Evolutionary conservation across 805 yeast species (phyloP).

Genomic region (Metahyphopichia silvanorum): DNA sequence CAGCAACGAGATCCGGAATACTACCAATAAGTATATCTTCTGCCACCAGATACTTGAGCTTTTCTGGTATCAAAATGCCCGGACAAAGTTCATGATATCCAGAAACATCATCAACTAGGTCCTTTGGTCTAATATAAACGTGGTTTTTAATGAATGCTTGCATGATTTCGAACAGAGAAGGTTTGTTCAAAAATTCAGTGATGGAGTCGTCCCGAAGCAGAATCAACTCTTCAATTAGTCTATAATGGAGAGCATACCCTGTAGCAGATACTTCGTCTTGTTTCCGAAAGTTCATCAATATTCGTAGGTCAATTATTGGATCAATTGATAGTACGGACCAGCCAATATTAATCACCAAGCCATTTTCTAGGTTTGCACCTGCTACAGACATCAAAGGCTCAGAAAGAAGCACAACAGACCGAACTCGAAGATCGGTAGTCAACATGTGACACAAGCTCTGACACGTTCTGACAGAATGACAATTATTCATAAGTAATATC

Average conservation of each 20-base stretch:
- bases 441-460: too few relatives aligned
- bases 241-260: conserved; percentile 17
- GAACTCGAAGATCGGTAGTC: conserved; percentile 19
- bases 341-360: conserved; percentile 26
- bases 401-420: conserved; percentile 19
- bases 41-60: conserved; percentile 11
- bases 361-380: conserved; percentile 16
- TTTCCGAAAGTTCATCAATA: conserved; percentile 4
- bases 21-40: conserved; percentile 8
- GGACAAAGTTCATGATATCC: too few relatives aligned
- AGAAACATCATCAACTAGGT: neutral
- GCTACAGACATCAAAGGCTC: conserved; percentile 17
- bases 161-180: conserved; percentile 12
- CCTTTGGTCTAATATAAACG: conserved; percentile 7
- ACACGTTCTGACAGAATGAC: conserved; percentile 10
- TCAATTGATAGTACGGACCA: conserved; percentile 20
- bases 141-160: conserved; percentile 13
- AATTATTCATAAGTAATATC: conserved; percentile 17
- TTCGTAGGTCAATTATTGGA: conserved; percentile 22
- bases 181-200: conserved; percentile 5
- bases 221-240: conserved; percentile 10
- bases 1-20: conserved; percentile 5
- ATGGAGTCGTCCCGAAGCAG: conserved; percentile 8
- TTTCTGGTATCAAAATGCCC: conserved; percentile 10
- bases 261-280: conserved; percentile 4